Conservation (phyloP, 345 rosid species). For the Acer yangbiense region DNA sequence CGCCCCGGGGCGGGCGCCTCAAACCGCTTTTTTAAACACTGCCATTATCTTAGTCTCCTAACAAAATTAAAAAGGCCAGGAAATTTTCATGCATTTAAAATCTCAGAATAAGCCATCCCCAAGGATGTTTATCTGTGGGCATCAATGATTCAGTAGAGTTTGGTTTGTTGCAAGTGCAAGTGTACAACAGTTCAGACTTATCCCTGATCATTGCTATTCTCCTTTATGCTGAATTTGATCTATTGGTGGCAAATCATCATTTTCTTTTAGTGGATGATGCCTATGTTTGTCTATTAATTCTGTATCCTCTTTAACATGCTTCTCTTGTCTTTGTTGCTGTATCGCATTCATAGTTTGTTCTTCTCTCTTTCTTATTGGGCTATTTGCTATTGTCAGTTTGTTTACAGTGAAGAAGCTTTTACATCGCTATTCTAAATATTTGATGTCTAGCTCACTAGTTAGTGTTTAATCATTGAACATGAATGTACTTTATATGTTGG, state of each 20-base stretch:
- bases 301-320: neutral
- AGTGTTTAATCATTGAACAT: neutral
- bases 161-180: neutral
- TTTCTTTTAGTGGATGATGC: neutral
- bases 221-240: neutral
- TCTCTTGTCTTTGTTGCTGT: neutral
- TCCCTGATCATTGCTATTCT: neutral
- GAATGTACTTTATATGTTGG: neutral
- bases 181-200: neutral
- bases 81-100: neutral
- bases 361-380: neutral
- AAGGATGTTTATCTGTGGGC: neutral
- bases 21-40: too few species aligned
- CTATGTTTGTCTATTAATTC: neutral
- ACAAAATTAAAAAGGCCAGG: neutral
- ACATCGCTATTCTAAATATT: neutral
- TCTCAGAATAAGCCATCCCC: neutral
- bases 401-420: neutral
- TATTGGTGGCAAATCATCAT: neutral
- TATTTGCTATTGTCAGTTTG: neutral
- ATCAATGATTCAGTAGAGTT: neutral
- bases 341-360: neutral
- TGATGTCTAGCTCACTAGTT: neutral
- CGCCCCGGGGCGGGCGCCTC: too few species aligned
- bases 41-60: neutral